Evolutionary conservation across 2,329 filamentous ascomycete genomes (phyloP).

Genomic region (Pseudogymnoascus sp.): DNA sequence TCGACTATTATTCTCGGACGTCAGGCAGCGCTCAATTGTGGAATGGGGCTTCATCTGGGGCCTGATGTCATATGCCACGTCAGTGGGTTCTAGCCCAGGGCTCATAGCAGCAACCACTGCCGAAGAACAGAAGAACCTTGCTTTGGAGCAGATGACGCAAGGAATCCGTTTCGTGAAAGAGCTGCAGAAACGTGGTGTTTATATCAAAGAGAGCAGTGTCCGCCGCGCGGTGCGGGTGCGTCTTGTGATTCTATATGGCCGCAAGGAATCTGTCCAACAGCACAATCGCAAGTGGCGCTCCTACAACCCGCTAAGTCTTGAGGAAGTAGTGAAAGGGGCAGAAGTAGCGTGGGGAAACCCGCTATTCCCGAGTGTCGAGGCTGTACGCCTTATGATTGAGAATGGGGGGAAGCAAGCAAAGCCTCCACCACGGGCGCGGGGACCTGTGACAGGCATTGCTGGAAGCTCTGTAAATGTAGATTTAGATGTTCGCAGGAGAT

Average conservation of each 20-base stretch:
- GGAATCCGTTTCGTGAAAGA: constrained; percentile 24
- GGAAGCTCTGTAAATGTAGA: neutral
- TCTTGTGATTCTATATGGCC: constrained; percentile 23
- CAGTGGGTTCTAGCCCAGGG: neutral
- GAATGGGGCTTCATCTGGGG: constrained; percentile 40
- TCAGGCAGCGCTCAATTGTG: constrained; percentile 40
- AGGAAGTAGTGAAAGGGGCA: constrained; percentile 18
- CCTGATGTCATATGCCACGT: constrained; percentile 6
- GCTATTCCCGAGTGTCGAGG: constrained; percentile 5
- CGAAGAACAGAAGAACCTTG: constrained; percentile 8
- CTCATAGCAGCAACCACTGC: neutral
- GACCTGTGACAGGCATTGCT: neutral
- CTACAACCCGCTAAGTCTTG: constrained; percentile 11
- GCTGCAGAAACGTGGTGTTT: constrained; percentile 17
- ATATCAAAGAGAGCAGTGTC: constrained; percentile 11
- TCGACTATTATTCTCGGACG: constrained; percentile 34
- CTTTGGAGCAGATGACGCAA: constrained; percentile 14
- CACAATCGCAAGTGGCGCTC: constrained; percentile 18
- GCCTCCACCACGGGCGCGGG: neutral
- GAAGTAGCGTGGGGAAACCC: constrained; percentile 19
- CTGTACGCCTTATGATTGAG: neutral
- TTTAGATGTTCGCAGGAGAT: neutral
- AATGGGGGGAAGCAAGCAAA: neutral
- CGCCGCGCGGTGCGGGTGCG: constrained; percentile 22
- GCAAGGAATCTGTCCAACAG: constrained; percentile 16